phyloP scores from a whole-genome alignment of 2,329 filamentous ascomycete genomes.

The Talaromyces verruculosus region DNA sequence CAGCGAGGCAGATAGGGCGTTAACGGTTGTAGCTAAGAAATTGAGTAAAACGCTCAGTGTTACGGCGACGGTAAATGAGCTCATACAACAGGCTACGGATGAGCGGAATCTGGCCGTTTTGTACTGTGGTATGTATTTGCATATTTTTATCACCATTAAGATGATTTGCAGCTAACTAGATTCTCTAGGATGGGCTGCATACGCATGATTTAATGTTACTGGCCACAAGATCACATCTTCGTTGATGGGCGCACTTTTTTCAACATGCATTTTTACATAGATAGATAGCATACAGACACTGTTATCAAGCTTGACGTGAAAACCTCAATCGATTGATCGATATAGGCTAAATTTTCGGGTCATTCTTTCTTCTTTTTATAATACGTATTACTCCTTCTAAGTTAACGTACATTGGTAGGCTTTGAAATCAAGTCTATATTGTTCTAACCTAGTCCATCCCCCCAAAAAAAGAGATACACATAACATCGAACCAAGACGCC shows the following conservation, averaged over 20 bases:
- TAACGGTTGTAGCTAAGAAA: slow-evolving; percentile 95
- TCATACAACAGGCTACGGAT: slow-evolving; percentile 94
- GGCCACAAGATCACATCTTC: not conserved
- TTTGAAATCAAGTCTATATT: not conserved
- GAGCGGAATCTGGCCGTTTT: slow-evolving; percentile 88
- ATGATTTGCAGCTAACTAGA: not conserved
- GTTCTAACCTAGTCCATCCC: not conserved
- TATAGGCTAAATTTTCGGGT: not conserved
- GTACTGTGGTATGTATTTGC: slow-evolving; percentile 67
- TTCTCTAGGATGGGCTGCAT: slow-evolving; percentile 52
- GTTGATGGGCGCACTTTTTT: too few relatives aligned
- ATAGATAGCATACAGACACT: not conserved
- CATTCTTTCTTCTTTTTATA: not conserved
- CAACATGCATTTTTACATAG: not conserved
- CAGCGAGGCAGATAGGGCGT: slow-evolving; percentile 83
- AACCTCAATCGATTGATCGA: not conserved
- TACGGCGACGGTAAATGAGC: slow-evolving; percentile 89
- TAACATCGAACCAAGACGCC: not conserved
- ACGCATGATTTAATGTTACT: slow-evolving; percentile 32
- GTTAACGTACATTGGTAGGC: too few relatives aligned
- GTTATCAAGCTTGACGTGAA: not conserved
- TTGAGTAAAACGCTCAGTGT: slow-evolving; percentile 91
- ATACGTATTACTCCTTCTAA: too few relatives aligned
- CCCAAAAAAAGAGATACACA: not conserved
- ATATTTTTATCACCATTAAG: not conserved